A percentile compares a stretch with the other conserved stretches of the same genome.
These are phyloP conservation scores for Pseudonitzschia multiseries DNA, from an alignment of 108 stramenopile species.

Conservation along the genomic window DNA sequence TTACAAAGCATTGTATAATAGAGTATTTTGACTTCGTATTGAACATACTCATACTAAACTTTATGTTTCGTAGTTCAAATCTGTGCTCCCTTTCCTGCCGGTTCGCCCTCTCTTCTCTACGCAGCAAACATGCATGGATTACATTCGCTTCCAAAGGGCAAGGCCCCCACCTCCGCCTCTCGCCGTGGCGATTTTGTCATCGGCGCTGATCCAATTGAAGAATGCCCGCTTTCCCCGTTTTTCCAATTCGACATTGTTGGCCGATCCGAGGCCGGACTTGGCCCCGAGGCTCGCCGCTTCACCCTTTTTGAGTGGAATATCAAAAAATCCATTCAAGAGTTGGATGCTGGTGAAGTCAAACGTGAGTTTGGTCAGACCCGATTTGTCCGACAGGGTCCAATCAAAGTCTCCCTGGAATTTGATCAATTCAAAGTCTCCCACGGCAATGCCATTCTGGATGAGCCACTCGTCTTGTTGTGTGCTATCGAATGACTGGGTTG, in stretches of 20 bases:
- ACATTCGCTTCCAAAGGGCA: conserved; percentile 86
- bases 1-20: too few relatives aligned
- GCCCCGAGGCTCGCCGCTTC: conserved; percentile 68
- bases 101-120: too few relatives aligned
- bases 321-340: conserved; percentile 37
- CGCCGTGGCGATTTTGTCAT: conserved; percentile 88
- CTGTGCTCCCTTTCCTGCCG: too few relatives aligned
- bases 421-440: conserved; percentile 71
- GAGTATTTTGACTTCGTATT: too few relatives aligned
- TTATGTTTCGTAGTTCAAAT: too few relatives aligned
- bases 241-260: conserved; percentile 76
- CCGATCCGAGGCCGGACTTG: conserved; percentile 72
- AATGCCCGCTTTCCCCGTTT: conserved; percentile 67
- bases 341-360: conserved; percentile 83
- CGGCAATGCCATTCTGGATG: conserved; percentile 87
- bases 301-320: conserved; percentile 31
- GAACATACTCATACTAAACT: too few relatives aligned
- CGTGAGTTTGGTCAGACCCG: conserved; percentile 61
- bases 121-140: neutral
- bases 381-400: conserved; percentile 38
- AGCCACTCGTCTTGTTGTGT: conserved; percentile 38
- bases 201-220: conserved; percentile 92
- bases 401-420: conserved; percentile 85
- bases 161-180: conserved; percentile 92
- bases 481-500: conserved; percentile 77